These are phyloP conservation scores for Ascochyta rabiei DNA, from an alignment of 2,329 filamentous ascomycete species.

Conservation along the genomic window DNA sequence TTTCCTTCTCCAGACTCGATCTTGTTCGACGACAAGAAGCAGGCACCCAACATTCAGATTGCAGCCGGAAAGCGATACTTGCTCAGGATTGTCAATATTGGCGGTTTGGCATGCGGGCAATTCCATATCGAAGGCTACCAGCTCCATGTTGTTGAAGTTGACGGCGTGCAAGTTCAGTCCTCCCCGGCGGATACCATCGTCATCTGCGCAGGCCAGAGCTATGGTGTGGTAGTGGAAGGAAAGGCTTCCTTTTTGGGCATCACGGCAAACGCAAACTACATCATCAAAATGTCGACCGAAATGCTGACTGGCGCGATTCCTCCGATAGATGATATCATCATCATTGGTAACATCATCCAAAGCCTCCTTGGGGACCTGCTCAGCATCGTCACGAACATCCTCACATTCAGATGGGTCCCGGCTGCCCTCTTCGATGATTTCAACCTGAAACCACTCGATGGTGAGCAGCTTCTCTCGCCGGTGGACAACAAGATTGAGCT, in stretches of 20 bases:
- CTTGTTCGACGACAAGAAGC: slow-evolving; percentile 71
- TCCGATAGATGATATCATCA: slow-evolving; percentile 12
- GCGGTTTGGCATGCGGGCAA: slow-evolving; percentile 50
- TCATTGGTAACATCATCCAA: slow-evolving; percentile 25
- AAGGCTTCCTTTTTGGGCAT: slow-evolving; percentile 30
- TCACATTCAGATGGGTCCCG: slow-evolving; percentile 57
- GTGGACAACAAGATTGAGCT: slow-evolving; percentile 69
- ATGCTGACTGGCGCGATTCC: slow-evolving; percentile 54
- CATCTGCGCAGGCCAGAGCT: slow-evolving; percentile 22
- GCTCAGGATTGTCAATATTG: slow-evolving; percentile 67
- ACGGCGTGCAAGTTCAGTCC: slow-evolving; percentile 21
- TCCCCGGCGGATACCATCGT: slow-evolving; percentile 10
- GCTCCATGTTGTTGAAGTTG: slow-evolving; percentile 47
- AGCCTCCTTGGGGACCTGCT: slow-evolving; percentile 15
- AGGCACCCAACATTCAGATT: slow-evolving; percentile 56
- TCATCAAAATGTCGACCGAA: slow-evolving; percentile 56
- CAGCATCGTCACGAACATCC: slow-evolving; percentile 59
- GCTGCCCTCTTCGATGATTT: slow-evolving; percentile 73
- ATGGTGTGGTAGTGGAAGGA: slow-evolving; percentile 28
- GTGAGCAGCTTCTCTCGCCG: slow-evolving; percentile 62
- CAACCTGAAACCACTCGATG: slow-evolving; percentile 70
- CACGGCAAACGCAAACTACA: slow-evolving; percentile 61
- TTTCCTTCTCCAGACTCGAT: slow-evolving; percentile 72
- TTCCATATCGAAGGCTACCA: slow-evolving; percentile 52
- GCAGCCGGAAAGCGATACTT: slow-evolving; percentile 63